phyloP scores from a whole-genome alignment of 2,329 filamentous ascomycete species.

The Plectosphaerella plurivora region DNA sequence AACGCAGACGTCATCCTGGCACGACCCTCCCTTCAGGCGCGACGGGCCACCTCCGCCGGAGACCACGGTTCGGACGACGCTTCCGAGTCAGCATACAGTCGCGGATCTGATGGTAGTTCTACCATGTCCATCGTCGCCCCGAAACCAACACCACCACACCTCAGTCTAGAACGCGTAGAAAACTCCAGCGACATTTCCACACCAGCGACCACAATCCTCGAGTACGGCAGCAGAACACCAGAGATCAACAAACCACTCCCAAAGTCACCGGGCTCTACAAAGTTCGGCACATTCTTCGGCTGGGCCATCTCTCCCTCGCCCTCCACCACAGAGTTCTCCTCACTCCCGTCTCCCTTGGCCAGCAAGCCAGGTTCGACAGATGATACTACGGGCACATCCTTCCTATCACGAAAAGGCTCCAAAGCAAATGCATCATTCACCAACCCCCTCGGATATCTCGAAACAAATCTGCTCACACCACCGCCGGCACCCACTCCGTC shows the following conservation, averaged over 20 bases:
- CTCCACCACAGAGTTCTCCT: constrained; percentile 46
- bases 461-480: constrained; percentile 48
- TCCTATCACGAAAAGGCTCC: constrained; percentile 23
- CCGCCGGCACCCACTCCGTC: constrained; percentile 31
- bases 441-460: constrained; percentile 43
- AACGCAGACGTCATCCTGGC: constrained; percentile 32
- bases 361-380: constrained; percentile 33
- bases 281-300: constrained; percentile 48
- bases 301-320: constrained; percentile 45
- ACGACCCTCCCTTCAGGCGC: constrained; percentile 8
- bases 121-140: constrained; percentile 45
- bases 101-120: constrained; percentile 30
- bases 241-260: constrained; percentile 51
- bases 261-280: constrained; percentile 46
- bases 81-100: constrained; percentile 23
- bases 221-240: constrained; percentile 17
- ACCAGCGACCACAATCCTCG: constrained; percentile 16
- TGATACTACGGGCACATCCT: constrained; percentile 26
- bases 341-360: constrained; percentile 48
- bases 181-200: constrained; percentile 15
- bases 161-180: constrained; percentile 42
- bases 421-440: constrained; percentile 29
- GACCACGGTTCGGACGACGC: constrained; percentile 20
- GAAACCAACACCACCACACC: constrained; percentile 47
- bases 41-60: constrained; percentile 1